Evolutionary conservation across 2,329 filamentous ascomycete species (phyloP).

Genomic region (Gliomastix tumulicola): DNA sequence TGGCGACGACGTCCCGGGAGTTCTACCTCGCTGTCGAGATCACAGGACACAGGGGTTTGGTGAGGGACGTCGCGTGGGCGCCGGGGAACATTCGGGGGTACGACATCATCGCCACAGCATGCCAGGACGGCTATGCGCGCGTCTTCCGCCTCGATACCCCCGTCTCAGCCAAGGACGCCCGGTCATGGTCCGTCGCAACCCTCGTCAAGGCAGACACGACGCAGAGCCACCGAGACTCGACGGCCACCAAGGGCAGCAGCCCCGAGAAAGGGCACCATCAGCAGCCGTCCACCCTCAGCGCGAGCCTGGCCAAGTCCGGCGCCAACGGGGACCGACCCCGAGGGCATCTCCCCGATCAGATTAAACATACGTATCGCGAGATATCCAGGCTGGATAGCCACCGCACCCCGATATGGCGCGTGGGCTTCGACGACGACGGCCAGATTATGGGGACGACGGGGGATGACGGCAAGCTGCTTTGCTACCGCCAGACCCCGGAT

Average conservation of each 20-base stretch:
- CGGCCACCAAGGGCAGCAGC: background rate
- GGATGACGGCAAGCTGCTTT: constrained; percentile 63
- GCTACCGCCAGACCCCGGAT: constrained; percentile 53
- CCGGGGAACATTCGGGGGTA: constrained; percentile 85
- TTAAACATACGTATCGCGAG: constrained; percentile 56
- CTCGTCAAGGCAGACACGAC: constrained; percentile 27
- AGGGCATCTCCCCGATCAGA: constrained; percentile 55
- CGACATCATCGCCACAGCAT: constrained; percentile 85
- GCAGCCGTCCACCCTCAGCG: constrained; percentile 39
- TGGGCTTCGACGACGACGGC: constrained; percentile 63
- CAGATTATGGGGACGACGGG: constrained; percentile 70
- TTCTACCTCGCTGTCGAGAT: constrained; percentile 83
- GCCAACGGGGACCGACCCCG: constrained; percentile 39
- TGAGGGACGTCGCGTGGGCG: constrained; percentile 88
- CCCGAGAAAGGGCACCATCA: constrained; percentile 22
- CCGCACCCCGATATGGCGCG: constrained; percentile 67
- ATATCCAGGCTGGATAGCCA: constrained; percentile 62
- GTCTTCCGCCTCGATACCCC: constrained; percentile 77
- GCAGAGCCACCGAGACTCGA: constrained; percentile 10
- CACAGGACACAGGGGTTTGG: constrained; percentile 64
- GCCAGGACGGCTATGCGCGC: constrained; percentile 82
- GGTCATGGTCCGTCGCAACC: constrained; percentile 40
- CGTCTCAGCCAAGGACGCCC: constrained; percentile 35
- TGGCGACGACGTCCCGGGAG: constrained; percentile 55
- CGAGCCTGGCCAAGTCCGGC: constrained; percentile 44